Conservation (phyloP, 2,329 filamentous ascomycete genomes). For the Epichloe glyceriae region DNA sequence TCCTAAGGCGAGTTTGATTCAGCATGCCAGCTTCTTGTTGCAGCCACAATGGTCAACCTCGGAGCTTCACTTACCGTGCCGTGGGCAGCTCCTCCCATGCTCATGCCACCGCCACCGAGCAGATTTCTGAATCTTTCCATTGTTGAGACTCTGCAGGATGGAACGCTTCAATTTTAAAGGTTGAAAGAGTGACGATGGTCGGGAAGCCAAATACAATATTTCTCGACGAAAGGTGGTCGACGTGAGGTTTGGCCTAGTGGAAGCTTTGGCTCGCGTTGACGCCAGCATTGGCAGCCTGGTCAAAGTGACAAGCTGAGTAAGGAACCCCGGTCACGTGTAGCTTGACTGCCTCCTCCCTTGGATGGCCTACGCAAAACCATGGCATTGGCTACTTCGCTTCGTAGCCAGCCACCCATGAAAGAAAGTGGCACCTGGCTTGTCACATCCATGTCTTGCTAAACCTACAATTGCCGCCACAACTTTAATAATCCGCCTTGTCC, state of each 20-base stretch:
- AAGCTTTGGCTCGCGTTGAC: constrained; percentile 6
- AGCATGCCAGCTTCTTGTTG: not conserved
- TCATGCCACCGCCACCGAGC: constrained; percentile 63
- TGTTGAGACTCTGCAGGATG: constrained; percentile 12
- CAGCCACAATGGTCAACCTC: not conserved
- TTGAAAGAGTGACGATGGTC: not conserved
- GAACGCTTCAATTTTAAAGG: not conserved
- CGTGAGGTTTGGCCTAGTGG: not conserved
- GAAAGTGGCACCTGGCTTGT: not conserved
- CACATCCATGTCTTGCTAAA: not conserved
- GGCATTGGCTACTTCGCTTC: not conserved
- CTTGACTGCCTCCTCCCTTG: not conserved
- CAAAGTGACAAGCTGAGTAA: constrained; percentile 9
- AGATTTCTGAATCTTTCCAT: constrained; percentile 93
- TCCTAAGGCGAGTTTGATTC: constrained; percentile 44
- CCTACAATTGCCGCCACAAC: constrained; percentile 14
- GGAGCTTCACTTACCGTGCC: constrained; percentile 23
- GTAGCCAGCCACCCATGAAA: not conserved
- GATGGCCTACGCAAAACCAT: not conserved
- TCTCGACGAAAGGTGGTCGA: not conserved
- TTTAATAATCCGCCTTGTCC: constrained; percentile 18
- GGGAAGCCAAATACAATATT: not conserved
- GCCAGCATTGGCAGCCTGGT: constrained; percentile 7
- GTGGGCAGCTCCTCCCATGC: constrained; percentile 37
- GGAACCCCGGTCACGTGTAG: constrained; percentile 8